Evolutionary conservation across 2,329 filamentous ascomycete genomes (phyloP), one percentile per base, ranked within the genome.

Genomic region (Xylariaceae sp.): DNA sequence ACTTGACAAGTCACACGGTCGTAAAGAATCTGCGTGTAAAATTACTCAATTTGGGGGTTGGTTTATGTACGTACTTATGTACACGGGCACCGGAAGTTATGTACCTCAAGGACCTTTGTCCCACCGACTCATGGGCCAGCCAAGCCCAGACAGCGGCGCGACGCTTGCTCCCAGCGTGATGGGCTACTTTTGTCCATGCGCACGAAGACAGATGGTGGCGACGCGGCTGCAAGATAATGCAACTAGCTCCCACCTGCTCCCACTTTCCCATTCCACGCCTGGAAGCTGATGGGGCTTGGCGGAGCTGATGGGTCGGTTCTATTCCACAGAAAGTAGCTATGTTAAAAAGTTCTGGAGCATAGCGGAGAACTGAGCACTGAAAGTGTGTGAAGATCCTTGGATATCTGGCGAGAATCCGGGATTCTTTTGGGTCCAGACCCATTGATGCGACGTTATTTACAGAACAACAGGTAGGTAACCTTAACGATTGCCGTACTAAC

Each of bases 361-460:
- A 34, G 42, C 31, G 43, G 39, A 11, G 24, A 33, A 26, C 33
- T 34, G 34, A 41, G n/a, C 26, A 28, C 5, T 9, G 26, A 13
- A 28, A 13, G 13, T 13, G 17, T 37, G 27, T 18, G 17, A 3
- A 31, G 24, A n/a, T 21, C 31, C 13, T 13, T 9, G 31, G 12
- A 23, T 34, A 12, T 19, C n/a, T 14, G 17, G 31, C 9, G 15
- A 19, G n/a, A 26, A n/a, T n/a, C n/a, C n/a, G 19, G 24, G 21
- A 24, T 24, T n/a, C n/a, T n/a, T n/a, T n/a, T n/a, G 33, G 43
- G 40, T 30, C 39, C 33, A 36, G 39, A n/a, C 43, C 43, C 39
- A 14, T 36, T 14, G 11, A 16, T 23, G 8, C 17, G 16, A 15
- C 28, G 4, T 15, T 19, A 27, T 27, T 18, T 36, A 27, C 17